A percentile compares a stretch with the other conserved stretches of the same genome.
phyloP scores from a whole-genome alignment of 495 filamentous ascomycete genomes.

The Penicillium ochrochloron region DNA sequence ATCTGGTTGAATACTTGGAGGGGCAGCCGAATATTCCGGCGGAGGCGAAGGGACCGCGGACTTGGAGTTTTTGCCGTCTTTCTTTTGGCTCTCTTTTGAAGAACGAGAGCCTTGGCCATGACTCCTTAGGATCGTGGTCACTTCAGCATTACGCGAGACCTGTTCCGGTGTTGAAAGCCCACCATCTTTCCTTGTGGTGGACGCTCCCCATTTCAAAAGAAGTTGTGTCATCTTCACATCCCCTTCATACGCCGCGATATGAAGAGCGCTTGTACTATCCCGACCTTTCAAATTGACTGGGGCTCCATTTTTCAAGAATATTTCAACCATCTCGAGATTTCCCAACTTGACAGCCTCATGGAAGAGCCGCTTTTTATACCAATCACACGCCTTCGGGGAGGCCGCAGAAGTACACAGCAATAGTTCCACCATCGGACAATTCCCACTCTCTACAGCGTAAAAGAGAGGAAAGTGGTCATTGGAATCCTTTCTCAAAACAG shows the following conservation, averaged over 20 bases:
- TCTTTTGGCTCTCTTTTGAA: background rate
- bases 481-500: background rate
- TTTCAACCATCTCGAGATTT: conserved; percentile 1
- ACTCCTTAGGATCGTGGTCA: conserved; percentile 13
- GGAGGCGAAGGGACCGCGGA: background rate
- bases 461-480: background rate
- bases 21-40: background rate
- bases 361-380: conserved; percentile 8
- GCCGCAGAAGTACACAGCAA: conserved; percentile 1
- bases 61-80: background rate
- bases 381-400: conserved; percentile 1
- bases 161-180: conserved; percentile 7
- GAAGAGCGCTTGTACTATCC: conserved; percentile 8
- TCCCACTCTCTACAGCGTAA: background rate
- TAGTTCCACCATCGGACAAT: conserved; percentile 1
- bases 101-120: background rate
- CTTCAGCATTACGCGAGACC: conserved; percentile 5
- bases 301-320: conserved; percentile 5
- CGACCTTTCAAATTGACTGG: conserved; percentile 12
- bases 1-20: background rate
- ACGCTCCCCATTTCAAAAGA: conserved; percentile 10
- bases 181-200: conserved; percentile 3
- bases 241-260: conserved; percentile 9
- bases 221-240: conserved; percentile 13
- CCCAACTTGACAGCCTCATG: conserved; percentile 11